These are phyloP conservation scores for Neurospora discreta DNA, from an alignment of 495 filamentous ascomycete genomes.

Conservation along the genomic window DNA sequence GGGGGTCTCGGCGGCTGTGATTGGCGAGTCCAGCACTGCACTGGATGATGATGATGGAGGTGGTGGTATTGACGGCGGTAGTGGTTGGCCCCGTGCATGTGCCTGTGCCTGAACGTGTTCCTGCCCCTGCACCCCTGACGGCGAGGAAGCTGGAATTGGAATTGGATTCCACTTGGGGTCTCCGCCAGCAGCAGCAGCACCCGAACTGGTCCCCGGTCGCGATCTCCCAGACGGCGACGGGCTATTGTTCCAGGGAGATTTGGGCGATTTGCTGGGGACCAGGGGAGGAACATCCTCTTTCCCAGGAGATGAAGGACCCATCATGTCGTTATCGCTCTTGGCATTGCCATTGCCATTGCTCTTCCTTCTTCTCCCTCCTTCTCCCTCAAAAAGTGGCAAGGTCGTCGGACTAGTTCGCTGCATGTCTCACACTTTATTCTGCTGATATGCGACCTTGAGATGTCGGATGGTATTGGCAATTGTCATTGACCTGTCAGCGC, in stretches of 20 bases:
- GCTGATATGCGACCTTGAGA: background rate
- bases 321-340: background rate
- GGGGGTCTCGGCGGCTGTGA: background rate
- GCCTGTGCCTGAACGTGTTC: background rate
- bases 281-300: background rate
- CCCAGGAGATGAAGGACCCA: conserved; percentile 2
- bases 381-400: conserved; percentile 26
- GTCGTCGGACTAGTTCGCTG: conserved; percentile 30
- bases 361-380: conserved; percentile 5
- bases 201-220: conserved; percentile 30
- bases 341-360: conserved; percentile 12
- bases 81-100: conserved; percentile 7
- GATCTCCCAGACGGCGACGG: conserved; percentile 13
- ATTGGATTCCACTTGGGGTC: background rate
- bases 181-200: conserved; percentile 8
- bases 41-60: background rate
- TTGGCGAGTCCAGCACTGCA: background rate
- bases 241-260: background rate
- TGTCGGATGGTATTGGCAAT: background rate
- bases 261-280: conserved; percentile 8
- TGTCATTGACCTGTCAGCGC: background rate
- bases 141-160: background rate
- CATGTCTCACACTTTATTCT: conserved; percentile 22
- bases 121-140: conserved; percentile 1
- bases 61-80: background rate